Evolutionary conservation across 495 filamentous ascomycete genomes (phyloP).

Genomic region (Trichoderma reesei): DNA sequence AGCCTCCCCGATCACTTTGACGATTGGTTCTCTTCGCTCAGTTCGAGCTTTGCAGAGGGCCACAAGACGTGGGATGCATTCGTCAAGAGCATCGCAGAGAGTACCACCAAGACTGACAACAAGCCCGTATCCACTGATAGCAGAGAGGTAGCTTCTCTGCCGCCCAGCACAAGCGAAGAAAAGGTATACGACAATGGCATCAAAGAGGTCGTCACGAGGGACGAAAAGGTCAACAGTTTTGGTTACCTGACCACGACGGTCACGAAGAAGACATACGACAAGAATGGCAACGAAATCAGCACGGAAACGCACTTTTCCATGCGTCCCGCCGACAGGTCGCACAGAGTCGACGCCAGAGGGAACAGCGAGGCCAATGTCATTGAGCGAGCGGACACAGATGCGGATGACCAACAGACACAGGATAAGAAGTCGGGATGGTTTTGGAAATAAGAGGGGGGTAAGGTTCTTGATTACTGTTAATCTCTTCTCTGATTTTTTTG

Average conservation of each 20-base stretch:
- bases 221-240: conserved; percentile 12
- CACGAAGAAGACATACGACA: conserved; percentile 9
- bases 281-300: conserved; percentile 13
- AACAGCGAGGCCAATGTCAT: conserved; percentile 7
- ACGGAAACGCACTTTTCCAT: conserved; percentile 11
- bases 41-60: neutral
- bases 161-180: neutral
- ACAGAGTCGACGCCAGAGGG: neutral
- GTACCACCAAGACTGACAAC: neutral
- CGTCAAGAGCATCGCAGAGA: neutral
- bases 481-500: neutral
- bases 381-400: neutral
- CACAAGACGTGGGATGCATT: conserved; percentile 10
- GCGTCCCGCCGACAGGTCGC: neutral
- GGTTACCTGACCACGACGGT: conserved; percentile 14
- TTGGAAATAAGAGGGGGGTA: conserved; percentile 17
- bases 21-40: neutral
- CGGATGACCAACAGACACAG: neutral
- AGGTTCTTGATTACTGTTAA: neutral
- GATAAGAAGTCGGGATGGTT: conserved; percentile 24
- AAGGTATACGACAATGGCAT: neutral
- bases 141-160: neutral
- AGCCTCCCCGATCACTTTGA: neutral
- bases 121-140: neutral
- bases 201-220: conserved; percentile 11